Evolutionary conservation across 345 rosid species (phyloP), one percentile per base, ranked within the genome.

Genomic region (Corchorus capsularis): DNA sequence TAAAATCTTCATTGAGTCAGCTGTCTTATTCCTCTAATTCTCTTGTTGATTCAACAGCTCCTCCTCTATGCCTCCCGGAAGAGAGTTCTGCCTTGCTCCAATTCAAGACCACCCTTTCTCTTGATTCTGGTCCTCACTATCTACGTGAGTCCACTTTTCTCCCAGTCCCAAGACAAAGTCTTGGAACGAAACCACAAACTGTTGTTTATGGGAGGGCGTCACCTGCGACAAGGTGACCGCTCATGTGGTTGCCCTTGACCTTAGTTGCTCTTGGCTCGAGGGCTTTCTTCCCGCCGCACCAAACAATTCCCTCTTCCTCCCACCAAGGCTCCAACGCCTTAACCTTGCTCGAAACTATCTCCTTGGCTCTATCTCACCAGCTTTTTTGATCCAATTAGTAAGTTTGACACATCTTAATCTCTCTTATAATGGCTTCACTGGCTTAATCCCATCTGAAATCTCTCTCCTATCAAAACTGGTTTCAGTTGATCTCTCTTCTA

Each of bases 141-240:
- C 1, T 1, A 27, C 1, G 27, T 27, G 27, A 27, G 1, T 27
- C 27, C 27, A 27, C 27, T 27, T 27, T 27, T 27, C 27, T 27
- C 27, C 17, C 13, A 10, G 16, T 16, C 64, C 75, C 7, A 55
- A 71, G 41, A 82, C 17, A 0, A 56, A 22, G 0, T 76, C 73
- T 1, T 82, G 80, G 82, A 69, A 56, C 2, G 63, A 46, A 6
- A 81, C 55, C 1, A 56, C n/a, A 0, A 76, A 82, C 63, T 82
- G 85, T 63, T 84, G 85, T 56, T 79, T 13, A 7, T 77, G 83
- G 80, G 78, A 81, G 59, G 83, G 84, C 0, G 75, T 84, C 4
- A 77, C 54, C 0, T 83, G 81, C 4, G 79, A 79, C n/a, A 2
- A 1, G 0, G 3, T 65, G 27, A 77, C 69, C 0, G 77, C 77